Conservation (phyloP, 2,329 filamentous ascomycete species). For the Xylaria polymorpha region DNA sequence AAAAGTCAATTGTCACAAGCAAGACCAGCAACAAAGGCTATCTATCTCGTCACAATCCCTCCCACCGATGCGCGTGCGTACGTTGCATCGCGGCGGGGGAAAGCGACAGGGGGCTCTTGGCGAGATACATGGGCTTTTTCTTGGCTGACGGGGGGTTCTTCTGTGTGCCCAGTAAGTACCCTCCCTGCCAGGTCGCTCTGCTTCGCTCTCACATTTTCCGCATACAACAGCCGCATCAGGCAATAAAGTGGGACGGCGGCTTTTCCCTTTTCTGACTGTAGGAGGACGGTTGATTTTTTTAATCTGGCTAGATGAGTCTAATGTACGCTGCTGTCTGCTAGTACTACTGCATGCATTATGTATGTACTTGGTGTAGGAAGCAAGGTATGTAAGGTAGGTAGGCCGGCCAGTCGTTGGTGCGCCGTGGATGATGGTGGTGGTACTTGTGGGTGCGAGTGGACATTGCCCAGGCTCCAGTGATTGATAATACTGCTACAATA, state of each 20-base stretch:
- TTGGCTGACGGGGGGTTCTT: conserved; percentile 16
- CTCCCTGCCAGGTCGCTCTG: neutral
- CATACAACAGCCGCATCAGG: conserved; percentile 45
- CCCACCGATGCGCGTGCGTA: conserved; percentile 39
- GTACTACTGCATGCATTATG: conserved; percentile 2
- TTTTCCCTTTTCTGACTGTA: conserved; percentile 16
- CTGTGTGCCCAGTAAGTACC: no score
- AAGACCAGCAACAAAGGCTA: neutral
- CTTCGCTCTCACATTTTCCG: conserved; percentile 27
- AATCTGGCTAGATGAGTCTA: conserved; percentile 18
- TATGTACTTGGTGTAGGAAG: neutral
- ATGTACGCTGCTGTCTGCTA: neutral
- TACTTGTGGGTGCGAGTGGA: conserved; percentile 5
- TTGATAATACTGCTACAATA: conserved; percentile 3
- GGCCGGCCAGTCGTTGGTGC: neutral
- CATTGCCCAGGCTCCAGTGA: conserved; percentile 11
- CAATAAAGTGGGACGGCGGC: conserved; percentile 32
- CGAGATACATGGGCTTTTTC: conserved; percentile 28
- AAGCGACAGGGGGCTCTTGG: conserved; percentile 25
- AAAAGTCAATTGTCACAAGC: conserved; percentile 12
- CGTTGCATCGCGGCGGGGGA: conserved; percentile 35
- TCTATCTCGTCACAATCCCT: conserved; percentile 40
- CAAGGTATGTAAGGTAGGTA: neutral
- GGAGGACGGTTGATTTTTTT: conserved; percentile 5
- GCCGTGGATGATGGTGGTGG: conserved; percentile 2